Evolutionary conservation across 805 yeast species (phyloP).

Genomic region (Sungouiozyma intestinalis): DNA sequence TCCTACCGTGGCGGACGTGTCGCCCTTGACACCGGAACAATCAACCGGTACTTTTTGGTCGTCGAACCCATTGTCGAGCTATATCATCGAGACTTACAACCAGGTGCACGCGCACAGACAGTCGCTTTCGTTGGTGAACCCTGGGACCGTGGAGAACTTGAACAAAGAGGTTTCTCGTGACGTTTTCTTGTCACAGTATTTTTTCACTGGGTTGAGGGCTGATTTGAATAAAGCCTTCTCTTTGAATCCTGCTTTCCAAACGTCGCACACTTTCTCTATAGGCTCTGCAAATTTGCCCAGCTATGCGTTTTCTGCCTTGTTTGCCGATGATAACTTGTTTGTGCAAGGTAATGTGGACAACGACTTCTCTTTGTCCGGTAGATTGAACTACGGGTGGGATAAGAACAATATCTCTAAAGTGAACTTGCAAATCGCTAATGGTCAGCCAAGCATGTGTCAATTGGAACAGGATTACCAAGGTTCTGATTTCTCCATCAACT

Average conservation of each 20-base stretch:
- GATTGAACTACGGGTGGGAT: slow-evolving; percentile 87
- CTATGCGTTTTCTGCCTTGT: slow-evolving; percentile 83
- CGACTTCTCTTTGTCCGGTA: slow-evolving; percentile 75
- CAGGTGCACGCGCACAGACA: slow-evolving; percentile 68
- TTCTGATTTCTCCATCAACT: slow-evolving; percentile 74
- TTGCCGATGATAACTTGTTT: slow-evolving; percentile 75
- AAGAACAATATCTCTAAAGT: slow-evolving; percentile 67
- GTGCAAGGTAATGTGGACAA: slow-evolving; percentile 89
- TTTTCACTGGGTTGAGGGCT: slow-evolving; percentile 92
- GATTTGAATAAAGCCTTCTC: slow-evolving; percentile 88
- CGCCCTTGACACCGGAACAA: slow-evolving; percentile 43
- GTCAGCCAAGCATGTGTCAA: slow-evolving; percentile 90
- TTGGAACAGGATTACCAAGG: slow-evolving; percentile 94
- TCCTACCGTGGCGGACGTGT: slow-evolving; percentile 49
- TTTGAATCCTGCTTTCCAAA: slow-evolving; percentile 91
- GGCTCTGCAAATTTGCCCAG: slow-evolving; percentile 83
- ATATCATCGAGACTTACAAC: slow-evolving; percentile 64
- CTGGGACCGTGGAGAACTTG: slow-evolving; percentile 90
- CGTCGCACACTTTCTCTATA: slow-evolving; percentile 82
- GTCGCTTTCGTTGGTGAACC: slow-evolving; percentile 74
- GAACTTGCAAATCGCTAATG: slow-evolving; percentile 77
- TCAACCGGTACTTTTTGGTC: slow-evolving; percentile 53
- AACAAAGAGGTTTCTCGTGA: slow-evolving; percentile 90
- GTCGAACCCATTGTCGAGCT: slow-evolving; percentile 72
- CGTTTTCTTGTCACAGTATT: slow-evolving; percentile 79